A percentile compares a stretch with the other conserved stretches of the same genome.
phyloP scores from a whole-genome alignment of 768 basidiomycete species.

The Mycena albidolilacea region DNA sequence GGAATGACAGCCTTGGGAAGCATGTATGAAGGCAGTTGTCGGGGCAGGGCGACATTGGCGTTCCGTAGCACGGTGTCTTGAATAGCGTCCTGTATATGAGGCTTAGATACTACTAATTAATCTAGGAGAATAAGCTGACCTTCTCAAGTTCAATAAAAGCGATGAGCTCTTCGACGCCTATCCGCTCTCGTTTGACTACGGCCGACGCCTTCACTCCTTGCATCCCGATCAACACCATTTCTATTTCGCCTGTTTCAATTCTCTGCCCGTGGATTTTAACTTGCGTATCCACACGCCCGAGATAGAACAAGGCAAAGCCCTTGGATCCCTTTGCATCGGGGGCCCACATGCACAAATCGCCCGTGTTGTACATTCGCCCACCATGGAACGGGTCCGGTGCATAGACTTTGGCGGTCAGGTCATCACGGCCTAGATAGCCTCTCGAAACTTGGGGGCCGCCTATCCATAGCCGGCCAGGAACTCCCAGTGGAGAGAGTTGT shows the following conservation, averaged over 20 bases:
- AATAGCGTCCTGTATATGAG: not conserved
- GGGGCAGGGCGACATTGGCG: not conserved
- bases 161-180: constrained; percentile 12
- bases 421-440: constrained; percentile 17
- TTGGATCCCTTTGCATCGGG: constrained; percentile 8
- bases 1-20: constrained; percentile 2
- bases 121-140: not conserved
- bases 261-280: constrained; percentile 18
- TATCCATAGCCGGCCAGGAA: constrained; percentile 3
- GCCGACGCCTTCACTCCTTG: not conserved
- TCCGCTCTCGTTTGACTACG: constrained; percentile 10
- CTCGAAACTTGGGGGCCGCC: constrained; percentile 15
- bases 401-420: constrained; percentile 8
- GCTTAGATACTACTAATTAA: not conserved
- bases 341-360: constrained; percentile 13
- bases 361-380: constrained; percentile 19
- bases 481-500: constrained; percentile 12
- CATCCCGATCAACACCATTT: not conserved
- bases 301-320: not conserved
- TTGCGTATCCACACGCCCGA: constrained; percentile 11
- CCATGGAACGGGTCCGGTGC: constrained; percentile 4
- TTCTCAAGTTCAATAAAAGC: constrained; percentile 15
- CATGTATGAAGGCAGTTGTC: constrained; percentile 11
- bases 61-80: constrained; percentile 7
- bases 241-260: constrained; percentile 21